These are phyloP conservation scores for Cyphellophora attinorum DNA, from an alignment of 2,329 filamentous ascomycete genomes.

Conservation along the genomic window DNA sequence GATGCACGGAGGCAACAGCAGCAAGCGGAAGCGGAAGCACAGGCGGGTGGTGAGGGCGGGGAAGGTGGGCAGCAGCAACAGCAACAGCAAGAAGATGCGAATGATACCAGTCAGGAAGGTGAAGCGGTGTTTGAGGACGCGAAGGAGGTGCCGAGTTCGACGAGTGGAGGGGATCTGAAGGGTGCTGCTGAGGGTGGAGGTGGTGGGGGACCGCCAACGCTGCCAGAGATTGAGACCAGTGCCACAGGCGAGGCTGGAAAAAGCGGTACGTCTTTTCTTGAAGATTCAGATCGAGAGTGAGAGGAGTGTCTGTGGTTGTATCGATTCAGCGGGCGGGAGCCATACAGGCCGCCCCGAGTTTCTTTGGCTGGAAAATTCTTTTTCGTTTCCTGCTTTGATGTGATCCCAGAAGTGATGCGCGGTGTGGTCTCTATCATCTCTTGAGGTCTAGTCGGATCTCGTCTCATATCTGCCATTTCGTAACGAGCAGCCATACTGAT, in stretches of 20 bases:
- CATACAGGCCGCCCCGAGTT: too few species aligned
- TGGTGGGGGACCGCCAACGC: conserved; percentile 6
- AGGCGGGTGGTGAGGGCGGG: conserved; percentile 2
- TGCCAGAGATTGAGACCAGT: conserved; percentile 66
- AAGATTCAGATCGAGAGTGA: conserved; percentile 8
- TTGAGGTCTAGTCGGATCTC: background rate
- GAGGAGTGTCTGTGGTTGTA: too few species aligned
- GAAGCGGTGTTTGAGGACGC: conserved; percentile 13
- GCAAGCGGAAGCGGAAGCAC: conserved; percentile 9
- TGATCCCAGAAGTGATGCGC: too few species aligned
- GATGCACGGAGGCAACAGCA: conserved; percentile 28
- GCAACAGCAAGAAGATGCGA: conserved; percentile 5
- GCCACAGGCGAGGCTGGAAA: conserved; percentile 75
- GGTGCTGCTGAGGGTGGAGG: too few species aligned
- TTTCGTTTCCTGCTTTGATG: too few species aligned
- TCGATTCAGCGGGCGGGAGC: too few species aligned
- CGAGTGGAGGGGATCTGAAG: conserved; percentile 3
- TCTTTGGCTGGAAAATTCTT: too few species aligned
- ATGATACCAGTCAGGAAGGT: conserved; percentile 9
- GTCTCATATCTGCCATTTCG: too few species aligned
- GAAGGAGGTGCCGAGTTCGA: conserved; percentile 6
- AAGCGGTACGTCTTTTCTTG: conserved; percentile 22
- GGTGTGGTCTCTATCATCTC: too few species aligned
- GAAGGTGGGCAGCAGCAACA: conserved; percentile 3
- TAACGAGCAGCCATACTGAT: too few species aligned